These are phyloP conservation scores for Phyllosticta paracitricarpa DNA, from an alignment of 2,329 filamentous ascomycete species.

Conservation along the genomic window DNA sequence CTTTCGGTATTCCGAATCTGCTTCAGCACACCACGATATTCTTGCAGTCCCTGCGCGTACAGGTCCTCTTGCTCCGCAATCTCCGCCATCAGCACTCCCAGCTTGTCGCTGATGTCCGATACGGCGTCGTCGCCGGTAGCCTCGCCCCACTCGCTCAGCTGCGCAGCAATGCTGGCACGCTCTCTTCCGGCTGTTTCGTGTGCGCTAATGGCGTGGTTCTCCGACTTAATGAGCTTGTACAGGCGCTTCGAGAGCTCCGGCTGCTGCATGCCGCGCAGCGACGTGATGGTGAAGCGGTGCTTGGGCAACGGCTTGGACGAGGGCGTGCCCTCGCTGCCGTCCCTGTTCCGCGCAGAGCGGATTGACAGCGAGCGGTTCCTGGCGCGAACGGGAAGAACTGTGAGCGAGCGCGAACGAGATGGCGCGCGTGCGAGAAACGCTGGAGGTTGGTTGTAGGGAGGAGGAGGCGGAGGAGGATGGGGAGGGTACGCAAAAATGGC, in stretches of 20 bases:
- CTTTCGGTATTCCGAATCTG: slow-evolving; percentile 90
- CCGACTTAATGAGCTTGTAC: slow-evolving; percentile 86
- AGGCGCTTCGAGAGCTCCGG: slow-evolving; percentile 84
- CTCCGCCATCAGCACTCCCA: slow-evolving; percentile 84
- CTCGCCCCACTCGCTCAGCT: slow-evolving; percentile 96
- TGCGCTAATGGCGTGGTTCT: slow-evolving; percentile 77
- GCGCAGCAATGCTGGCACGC: slow-evolving; percentile 71
- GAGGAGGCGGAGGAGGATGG: slow-evolving; percentile 19
- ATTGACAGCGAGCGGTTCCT: slow-evolving; percentile 69
- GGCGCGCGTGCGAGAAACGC: slow-evolving; percentile 13
- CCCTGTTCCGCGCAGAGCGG: slow-evolving; percentile 44
- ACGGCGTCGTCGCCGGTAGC: slow-evolving; percentile 78
- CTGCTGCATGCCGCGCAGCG: slow-evolving; percentile 73
- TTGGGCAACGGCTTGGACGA: slow-evolving; percentile 36
- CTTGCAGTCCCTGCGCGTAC: slow-evolving; percentile 80
- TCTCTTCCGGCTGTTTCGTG: slow-evolving; percentile 81
- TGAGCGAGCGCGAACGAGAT: slow-evolving; percentile 23
- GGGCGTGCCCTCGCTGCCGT: slow-evolving; percentile 27
- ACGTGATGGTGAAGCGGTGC: slow-evolving; percentile 75
- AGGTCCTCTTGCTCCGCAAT: slow-evolving; percentile 87
- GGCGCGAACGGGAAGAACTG: slow-evolving; percentile 15
- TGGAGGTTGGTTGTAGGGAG: slow-evolving; percentile 17
- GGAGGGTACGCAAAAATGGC: slow-evolving; percentile 19
- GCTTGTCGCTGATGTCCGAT: slow-evolving; percentile 87
- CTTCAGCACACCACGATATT: slow-evolving; percentile 74